These are phyloP conservation scores for Candida quercuum DNA, from an alignment of 805 yeast genomes.

Conservation along the genomic window DNA sequence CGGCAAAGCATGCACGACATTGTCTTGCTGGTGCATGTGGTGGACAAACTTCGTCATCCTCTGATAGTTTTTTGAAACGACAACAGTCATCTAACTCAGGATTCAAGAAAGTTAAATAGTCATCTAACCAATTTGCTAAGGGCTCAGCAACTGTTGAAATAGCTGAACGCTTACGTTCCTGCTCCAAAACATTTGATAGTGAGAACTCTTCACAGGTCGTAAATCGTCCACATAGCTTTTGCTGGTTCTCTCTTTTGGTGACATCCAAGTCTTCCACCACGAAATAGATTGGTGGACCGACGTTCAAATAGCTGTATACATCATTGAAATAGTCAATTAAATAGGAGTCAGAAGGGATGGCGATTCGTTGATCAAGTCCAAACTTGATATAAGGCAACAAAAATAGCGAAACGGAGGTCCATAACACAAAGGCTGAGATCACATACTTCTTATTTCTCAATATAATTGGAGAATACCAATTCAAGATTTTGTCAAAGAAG, in stretches of 20 bases:
- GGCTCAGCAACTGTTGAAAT: conserved; percentile 73
- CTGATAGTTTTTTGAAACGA: conserved; percentile 46
- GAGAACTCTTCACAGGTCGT: conserved; percentile 79
- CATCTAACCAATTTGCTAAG: conserved; percentile 90
- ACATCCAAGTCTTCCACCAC: conserved; percentile 68
- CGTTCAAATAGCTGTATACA: conserved; percentile 63
- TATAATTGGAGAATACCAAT: conserved; percentile 48
- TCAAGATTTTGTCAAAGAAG: conserved; percentile 37
- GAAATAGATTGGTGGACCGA: conserved; percentile 91
- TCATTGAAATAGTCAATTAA: conserved; percentile 77
- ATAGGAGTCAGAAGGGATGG: conserved; percentile 80
- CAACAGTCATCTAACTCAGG: conserved; percentile 89
- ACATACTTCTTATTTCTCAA: conserved; percentile 44
- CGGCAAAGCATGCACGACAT: conserved; percentile 68
- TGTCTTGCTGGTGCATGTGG: conserved; percentile 62
- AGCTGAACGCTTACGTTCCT: conserved; percentile 67
- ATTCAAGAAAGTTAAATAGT: conserved; percentile 78
- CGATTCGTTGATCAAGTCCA: conserved; percentile 88
- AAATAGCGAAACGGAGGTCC: conserved; percentile 67
- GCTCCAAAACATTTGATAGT: conserved; percentile 73
- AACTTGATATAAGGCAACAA: conserved; percentile 63
- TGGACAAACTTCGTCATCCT: conserved; percentile 51
- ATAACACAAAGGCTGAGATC: conserved; percentile 46
- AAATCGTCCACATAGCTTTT: conserved; percentile 79
- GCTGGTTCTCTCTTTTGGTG: conserved; percentile 58